These are phyloP conservation scores for Pluteus cervinus DNA, from an alignment of 768 basidiomycete species.

Conservation along the genomic window DNA sequence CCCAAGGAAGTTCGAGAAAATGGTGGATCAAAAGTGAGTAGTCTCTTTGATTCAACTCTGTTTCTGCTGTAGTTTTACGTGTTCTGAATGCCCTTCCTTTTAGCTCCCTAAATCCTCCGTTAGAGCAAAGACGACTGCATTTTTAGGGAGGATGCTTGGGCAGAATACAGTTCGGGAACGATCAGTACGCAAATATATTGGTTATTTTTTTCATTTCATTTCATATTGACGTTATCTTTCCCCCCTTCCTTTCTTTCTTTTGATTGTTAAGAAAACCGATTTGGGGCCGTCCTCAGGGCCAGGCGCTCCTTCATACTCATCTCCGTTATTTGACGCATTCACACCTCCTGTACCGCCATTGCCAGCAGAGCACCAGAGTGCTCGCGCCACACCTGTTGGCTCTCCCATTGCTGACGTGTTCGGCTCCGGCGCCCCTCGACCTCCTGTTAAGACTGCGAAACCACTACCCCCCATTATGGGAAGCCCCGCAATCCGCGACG, in stretches of 20 bases:
- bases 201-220: slow-evolving; percentile 9
- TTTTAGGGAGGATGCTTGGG: slow-evolving; percentile 76
- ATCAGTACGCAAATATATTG: slow-evolving; percentile 39
- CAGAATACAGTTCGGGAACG: slow-evolving; percentile 60
- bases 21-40: slow-evolving; percentile 45
- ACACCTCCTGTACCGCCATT: slow-evolving; percentile 48
- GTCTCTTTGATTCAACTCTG: slow-evolving; percentile 2
- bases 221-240: slow-evolving; percentile 12
- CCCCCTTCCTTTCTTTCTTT: too few relatives aligned
- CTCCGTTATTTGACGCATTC: slow-evolving; percentile 34
- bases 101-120: slow-evolving; percentile 59
- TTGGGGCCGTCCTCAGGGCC: slow-evolving; percentile 26
- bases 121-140: slow-evolving; percentile 72
- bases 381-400: slow-evolving; percentile 18
- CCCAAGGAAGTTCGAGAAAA: slow-evolving; percentile 29
- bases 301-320: slow-evolving; percentile 29
- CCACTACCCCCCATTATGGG: slow-evolving; percentile 58
- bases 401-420: slow-evolving; percentile 52
- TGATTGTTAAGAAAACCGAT: slow-evolving; percentile 68
- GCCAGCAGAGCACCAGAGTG: slow-evolving; percentile 36
- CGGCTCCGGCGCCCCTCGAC: slow-evolving; percentile 18
- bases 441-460: slow-evolving; percentile 38
- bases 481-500: slow-evolving; percentile 26
- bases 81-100: slow-evolving; percentile 2
- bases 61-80: slow-evolving; percentile 6